phyloP scores from a whole-genome alignment of 2,329 filamentous ascomycete species.

The Balansia obtecta region DNA sequence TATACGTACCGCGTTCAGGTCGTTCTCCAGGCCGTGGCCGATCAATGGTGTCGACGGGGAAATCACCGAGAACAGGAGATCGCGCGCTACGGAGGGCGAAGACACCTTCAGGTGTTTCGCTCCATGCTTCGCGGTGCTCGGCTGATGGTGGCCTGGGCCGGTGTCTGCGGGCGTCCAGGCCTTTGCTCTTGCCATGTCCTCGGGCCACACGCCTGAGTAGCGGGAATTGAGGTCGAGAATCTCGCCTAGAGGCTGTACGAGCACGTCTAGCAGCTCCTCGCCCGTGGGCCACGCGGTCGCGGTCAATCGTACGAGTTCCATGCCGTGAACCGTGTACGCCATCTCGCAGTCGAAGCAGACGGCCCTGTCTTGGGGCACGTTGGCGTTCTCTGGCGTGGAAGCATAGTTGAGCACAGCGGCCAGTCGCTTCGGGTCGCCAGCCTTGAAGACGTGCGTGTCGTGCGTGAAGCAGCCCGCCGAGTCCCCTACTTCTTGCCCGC shows the following conservation, averaged over 20 bases:
- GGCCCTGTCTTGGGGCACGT: slow-evolving; percentile 40
- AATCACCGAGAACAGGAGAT: slow-evolving; percentile 64
- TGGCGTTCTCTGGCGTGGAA: slow-evolving; percentile 56
- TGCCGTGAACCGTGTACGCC: slow-evolving; percentile 80
- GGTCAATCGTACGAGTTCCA: slow-evolving; percentile 84
- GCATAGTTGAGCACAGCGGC: slow-evolving; percentile 70
- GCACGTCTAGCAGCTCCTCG: slow-evolving; percentile 63
- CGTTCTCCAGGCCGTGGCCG: slow-evolving; percentile 91
- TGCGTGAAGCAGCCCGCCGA: slow-evolving; percentile 60
- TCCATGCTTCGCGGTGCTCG: slow-evolving; percentile 10
- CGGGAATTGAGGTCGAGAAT: slow-evolving; percentile 84
- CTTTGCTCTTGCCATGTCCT: slow-evolving; percentile 60
- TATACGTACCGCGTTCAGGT: slow-evolving; percentile 74
- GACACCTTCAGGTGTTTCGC: slow-evolving; percentile 52
- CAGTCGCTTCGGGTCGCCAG: slow-evolving; percentile 61
- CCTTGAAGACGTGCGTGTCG: slow-evolving; percentile 77
- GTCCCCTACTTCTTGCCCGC: slow-evolving; percentile 60
- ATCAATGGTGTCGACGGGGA: slow-evolving; percentile 71
- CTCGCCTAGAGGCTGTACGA: slow-evolving; percentile 74
- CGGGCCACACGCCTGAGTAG: slow-evolving; percentile 74
- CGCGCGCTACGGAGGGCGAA: slow-evolving; percentile 62
- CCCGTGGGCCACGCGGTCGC: slow-evolving; percentile 78
- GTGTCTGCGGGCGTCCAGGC: slow-evolving; percentile 30
- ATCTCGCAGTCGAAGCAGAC: slow-evolving; percentile 95
- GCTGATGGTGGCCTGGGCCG: not conserved